Base-by-base conservation (phyloP, 2,329 filamentous ascomycete species). In the Exophiala aquamarina region DNA sequence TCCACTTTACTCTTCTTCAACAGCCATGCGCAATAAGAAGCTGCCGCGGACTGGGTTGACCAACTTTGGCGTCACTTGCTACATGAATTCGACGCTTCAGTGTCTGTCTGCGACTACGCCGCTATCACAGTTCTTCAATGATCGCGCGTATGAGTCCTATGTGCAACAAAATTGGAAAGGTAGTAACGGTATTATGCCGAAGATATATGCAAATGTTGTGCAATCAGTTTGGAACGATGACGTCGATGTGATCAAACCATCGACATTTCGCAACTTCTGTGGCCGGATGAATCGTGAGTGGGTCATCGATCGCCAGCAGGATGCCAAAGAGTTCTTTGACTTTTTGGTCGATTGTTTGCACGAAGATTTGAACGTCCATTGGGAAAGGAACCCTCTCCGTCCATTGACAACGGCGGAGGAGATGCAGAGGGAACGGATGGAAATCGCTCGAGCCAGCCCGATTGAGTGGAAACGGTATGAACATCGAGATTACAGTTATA, bases 61-160 rank as follows among this genome's bases (percentile, higher is more conserved):
- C 49, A 96, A 96, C 59, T 87, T 89, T 32, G 81, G 83, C 1
- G 84, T 86, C 37, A 91, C 87, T 56, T 96, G 92, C 65, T 96
- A 95, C 63, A 90, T 93, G 75, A 96, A 95, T 66, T 85, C 89
- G n/a, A 84, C 85, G 0, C 74, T 97, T 19, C 92, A 97, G 66
- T 87, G 86, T 50, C 71, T 96, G 14, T 86, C 87, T 49, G 85
- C 84, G 2, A 92, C 90, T 1, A 70, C 76, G 7, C 72, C 76
- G 14, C 66, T 85, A 33, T 80, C 78, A 63, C 80, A 62, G 68
- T 81, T 69, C 77, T 95, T 77, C 72, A 79, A 69, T 64, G 82
- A 70, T 72, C 86, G 63, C 61, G 33, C 44, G 15, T 88, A 68
- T 69, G 79, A 63, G 58, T 73, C 63, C 60, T 78, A 68, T 76